A percentile compares a stretch with the other conserved stretches of the same genome.
phyloP scores from a whole-genome alignment of 2,329 filamentous ascomycete genomes.

The Basipetospora sp. region DNA sequence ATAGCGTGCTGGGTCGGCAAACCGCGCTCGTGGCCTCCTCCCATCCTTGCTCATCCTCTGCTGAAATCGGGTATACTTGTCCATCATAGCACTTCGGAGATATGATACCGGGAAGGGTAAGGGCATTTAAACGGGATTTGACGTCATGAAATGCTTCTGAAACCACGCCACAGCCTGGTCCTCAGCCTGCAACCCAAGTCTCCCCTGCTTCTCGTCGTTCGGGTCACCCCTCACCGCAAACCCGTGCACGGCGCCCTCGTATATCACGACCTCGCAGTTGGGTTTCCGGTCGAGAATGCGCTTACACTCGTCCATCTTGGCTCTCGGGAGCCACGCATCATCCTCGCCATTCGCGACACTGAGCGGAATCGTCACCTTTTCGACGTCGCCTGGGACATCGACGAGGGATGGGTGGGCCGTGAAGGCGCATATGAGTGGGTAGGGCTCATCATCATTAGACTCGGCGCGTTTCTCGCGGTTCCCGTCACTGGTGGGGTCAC shows the following conservation, averaged over 20 bases:
- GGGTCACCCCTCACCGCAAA: constrained; percentile 23
- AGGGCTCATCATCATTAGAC: too few species aligned
- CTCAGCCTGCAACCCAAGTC: constrained; percentile 19
- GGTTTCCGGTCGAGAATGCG: constrained; percentile 16
- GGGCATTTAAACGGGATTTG: too few species aligned
- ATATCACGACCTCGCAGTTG: constrained; percentile 18
- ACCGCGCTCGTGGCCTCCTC: too few species aligned
- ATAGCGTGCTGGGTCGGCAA: too few species aligned
- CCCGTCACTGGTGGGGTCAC: too few species aligned
- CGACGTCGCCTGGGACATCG: constrained; percentile 28
- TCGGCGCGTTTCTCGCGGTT: too few species aligned
- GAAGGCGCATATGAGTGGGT: constrained; percentile 30
- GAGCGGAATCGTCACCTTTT: constrained; percentile 27
- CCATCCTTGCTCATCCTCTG: too few species aligned
- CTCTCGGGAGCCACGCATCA: constrained; percentile 24
- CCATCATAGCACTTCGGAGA: too few species aligned
- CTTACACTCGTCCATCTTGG: constrained; percentile 13
- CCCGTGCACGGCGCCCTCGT: constrained; percentile 25
- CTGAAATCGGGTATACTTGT: too few species aligned
- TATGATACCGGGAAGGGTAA: too few species aligned
- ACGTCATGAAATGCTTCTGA: constrained; percentile 7
- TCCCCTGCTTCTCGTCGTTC: constrained; percentile 18
- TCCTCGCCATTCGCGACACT: constrained; percentile 29
- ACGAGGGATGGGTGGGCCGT: constrained; percentile 36
- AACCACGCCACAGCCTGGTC: constrained; percentile 25